phyloP scores from a whole-genome alignment of 208 protist genomes.

The Wallacemonas rigidus region DNA sequence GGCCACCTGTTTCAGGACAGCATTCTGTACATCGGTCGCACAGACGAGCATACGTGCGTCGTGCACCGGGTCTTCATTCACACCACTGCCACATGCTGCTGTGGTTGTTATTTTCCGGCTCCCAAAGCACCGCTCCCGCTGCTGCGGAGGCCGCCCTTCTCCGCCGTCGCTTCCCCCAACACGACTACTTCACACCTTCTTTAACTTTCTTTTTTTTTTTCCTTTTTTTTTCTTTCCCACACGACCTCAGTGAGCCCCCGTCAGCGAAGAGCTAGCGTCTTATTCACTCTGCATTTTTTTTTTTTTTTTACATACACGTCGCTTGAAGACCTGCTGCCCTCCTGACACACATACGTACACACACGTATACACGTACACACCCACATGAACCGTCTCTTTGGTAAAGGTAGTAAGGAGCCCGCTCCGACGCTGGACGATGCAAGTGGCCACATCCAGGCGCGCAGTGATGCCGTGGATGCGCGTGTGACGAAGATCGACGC shows the following conservation, averaged over 20 bases:
- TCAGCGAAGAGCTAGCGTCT: not conserved
- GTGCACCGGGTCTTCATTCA: too few species aligned
- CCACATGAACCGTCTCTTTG: constrained; percentile 91
- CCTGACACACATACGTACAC: constrained; percentile 2
- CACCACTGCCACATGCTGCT: too few species aligned
- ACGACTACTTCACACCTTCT: not conserved
- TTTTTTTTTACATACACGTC: constrained; percentile 5
- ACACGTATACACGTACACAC: constrained; percentile 2
- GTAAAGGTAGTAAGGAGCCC: constrained; percentile 61
- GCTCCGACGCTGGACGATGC: constrained; percentile 90
- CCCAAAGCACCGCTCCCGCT: too few species aligned
- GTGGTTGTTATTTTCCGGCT: too few species aligned
- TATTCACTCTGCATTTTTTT: constrained; percentile 17
- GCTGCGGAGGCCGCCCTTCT: too few species aligned
- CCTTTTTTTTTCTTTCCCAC: constrained; percentile 13
- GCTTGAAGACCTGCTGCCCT: not conserved
- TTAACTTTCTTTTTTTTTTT: constrained; percentile 19
- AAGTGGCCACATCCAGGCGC: constrained; percentile 58
- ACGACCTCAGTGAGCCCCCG: constrained; percentile 6
- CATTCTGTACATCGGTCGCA: too few species aligned
- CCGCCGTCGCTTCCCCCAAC: too few species aligned
- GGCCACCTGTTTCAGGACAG: too few species aligned
- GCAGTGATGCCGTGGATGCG: constrained; percentile 77
- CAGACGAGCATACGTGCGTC: too few species aligned
- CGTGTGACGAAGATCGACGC: constrained; percentile 87